Evolutionary conservation across 345 rosid species (phyloP).

Genomic region (Dipteronia sinensis): DNA sequence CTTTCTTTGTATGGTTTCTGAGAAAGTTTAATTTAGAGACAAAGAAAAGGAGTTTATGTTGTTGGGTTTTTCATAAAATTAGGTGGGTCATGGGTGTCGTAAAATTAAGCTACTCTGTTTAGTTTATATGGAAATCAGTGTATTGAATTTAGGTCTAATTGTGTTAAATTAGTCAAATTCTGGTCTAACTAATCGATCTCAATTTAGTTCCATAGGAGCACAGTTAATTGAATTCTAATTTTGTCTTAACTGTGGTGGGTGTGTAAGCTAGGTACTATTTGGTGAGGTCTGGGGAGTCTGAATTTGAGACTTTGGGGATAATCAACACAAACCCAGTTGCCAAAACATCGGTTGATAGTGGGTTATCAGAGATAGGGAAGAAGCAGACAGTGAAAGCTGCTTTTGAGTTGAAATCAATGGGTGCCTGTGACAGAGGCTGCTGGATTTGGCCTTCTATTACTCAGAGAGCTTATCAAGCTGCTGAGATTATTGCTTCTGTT

Average conservation of each 20-base stretch:
- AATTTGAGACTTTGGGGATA: slow-evolving; percentile 71
- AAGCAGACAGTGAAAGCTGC: slow-evolving; percentile 76
- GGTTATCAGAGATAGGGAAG: slow-evolving; percentile 84
- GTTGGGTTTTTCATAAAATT: background rate
- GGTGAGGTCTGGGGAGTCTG: slow-evolving; percentile 94
- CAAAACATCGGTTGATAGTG: slow-evolving; percentile 84
- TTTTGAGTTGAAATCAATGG: slow-evolving; percentile 61
- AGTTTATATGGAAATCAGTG: background rate
- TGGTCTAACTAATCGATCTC: background rate
- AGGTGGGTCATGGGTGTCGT: background rate
- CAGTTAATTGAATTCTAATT: background rate
- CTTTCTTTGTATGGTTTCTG: no score
- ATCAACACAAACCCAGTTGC: slow-evolving; percentile 91
- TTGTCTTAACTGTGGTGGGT: slow-evolving; percentile 21
- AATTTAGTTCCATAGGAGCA: background rate
- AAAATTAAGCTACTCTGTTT: no score
- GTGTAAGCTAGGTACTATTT: slow-evolving; percentile 78
- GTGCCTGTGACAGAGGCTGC: slow-evolving; percentile 78
- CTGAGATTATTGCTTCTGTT: slow-evolving; percentile 78
- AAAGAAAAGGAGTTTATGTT: background rate
- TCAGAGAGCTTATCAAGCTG: slow-evolving; percentile 95
- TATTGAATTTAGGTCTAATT: background rate
- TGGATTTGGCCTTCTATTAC: slow-evolving; percentile 99
- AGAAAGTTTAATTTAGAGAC: background rate
- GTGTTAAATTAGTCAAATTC: background rate